Conservation (phyloP, 2,329 filamentous ascomycete species). For the Beauveria pseudobassiana region DNA sequence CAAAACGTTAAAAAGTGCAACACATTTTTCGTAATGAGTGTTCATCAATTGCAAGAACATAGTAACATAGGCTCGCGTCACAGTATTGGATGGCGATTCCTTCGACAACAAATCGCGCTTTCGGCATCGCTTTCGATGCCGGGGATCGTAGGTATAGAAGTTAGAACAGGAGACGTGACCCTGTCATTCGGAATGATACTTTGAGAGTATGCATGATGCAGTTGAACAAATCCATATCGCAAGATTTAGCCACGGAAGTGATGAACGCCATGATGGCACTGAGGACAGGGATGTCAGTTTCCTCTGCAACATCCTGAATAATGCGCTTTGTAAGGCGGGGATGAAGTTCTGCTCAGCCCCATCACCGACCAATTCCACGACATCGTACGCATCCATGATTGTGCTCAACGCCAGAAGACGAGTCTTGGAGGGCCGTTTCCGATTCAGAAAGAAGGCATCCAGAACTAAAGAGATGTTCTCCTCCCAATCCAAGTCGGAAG, state of each 20-base stretch:
- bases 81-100: constrained; percentile 59
- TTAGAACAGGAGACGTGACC: constrained; percentile 33
- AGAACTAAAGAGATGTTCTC: constrained; percentile 54
- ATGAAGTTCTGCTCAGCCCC: constrained; percentile 51
- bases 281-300: constrained; percentile 58
- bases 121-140: constrained; percentile 17
- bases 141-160: constrained; percentile 20
- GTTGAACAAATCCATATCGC: constrained; percentile 51
- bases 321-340: constrained; percentile 52
- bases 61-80: constrained; percentile 61
- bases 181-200: constrained; percentile 43
- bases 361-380: constrained; percentile 50
- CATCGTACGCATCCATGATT: constrained; percentile 52
- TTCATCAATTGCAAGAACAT: constrained; percentile 72
- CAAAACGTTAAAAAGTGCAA: constrained; percentile 54
- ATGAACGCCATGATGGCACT: constrained; percentile 58
- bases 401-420: constrained; percentile 55
- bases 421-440: constrained; percentile 51
- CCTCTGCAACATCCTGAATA: constrained; percentile 52
- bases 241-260: constrained; percentile 54
- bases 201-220: constrained; percentile 47
- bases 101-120: constrained; percentile 17
- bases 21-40: constrained; percentile 55
- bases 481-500: constrained; percentile 63
- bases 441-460: constrained; percentile 56